A percentile compares a stretch with the other conserved stretches of the same genome.
phyloP scores from a whole-genome alignment of 2,329 filamentous ascomycete species.

The Apiospora phragmitis region DNA sequence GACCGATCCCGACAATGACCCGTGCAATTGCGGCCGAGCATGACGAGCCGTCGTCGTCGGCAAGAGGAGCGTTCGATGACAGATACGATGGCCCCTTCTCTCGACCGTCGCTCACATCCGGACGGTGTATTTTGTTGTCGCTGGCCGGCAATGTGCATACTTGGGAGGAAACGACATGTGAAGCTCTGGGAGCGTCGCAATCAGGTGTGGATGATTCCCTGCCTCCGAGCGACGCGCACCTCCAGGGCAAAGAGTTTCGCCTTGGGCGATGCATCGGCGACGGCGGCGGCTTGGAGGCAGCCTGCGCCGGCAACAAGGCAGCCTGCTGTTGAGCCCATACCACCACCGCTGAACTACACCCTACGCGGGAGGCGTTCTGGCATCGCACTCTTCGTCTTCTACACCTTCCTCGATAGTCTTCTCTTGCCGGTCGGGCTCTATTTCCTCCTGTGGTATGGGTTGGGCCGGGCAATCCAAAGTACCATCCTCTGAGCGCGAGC shows the following conservation, averaged over 20 bases:
- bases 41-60: background rate
- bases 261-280: background rate
- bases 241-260: background rate
- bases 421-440: constrained; percentile 59
- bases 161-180: background rate
- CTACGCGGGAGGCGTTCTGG: constrained; percentile 43
- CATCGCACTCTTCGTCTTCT: constrained; percentile 58
- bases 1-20: background rate
- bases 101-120: background rate
- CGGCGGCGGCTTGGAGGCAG: background rate
- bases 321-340: constrained; percentile 3
- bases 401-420: constrained; percentile 59
- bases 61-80: background rate
- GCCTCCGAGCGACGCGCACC: background rate
- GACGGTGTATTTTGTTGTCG: background rate
- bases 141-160: background rate
- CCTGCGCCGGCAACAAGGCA: background rate
- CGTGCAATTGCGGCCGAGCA: background rate
- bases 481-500: constrained; percentile 22
- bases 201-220: background rate
- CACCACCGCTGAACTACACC: constrained; percentile 19
- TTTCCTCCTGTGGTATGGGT: constrained; percentile 58
- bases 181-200: background rate
- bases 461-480: constrained; percentile 30
- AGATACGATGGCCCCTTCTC: background rate